Base-by-base conservation (phyloP, 2,329 filamentous ascomycete genomes). In the Fusarium lyarnte region DNA sequence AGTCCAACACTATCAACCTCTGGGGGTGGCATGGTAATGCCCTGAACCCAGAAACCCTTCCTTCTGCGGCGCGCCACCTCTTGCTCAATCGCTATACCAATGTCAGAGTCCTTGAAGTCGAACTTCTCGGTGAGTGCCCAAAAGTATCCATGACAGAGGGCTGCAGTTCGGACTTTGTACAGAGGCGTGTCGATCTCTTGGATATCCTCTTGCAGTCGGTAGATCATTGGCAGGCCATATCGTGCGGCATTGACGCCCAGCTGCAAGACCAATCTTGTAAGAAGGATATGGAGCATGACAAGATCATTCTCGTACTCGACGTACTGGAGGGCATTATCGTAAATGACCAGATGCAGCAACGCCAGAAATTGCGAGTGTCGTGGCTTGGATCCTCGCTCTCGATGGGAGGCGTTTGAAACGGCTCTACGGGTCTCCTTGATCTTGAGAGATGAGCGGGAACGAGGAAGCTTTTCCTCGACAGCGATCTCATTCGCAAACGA, bases 71-170 rank as follows among this genome's bases (percentile, higher is more conserved):
- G 88, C 16, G 88, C 85, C 64, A 98, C 92, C 79, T 97, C 95
- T 63, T 89, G 90, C 60, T 92, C 88, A 38, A 98, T 90, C 12
- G 90, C 90, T 58, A 87, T 87, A 12, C 94, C 94, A 23, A 93
- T 87, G 1, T 87, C 85, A 0, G 92, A 91, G 11, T 86, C 86
- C 59, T 95, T 92, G 69, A 97, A 91, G 49, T 93, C 89, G 70
- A 97, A 95, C 61, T 89, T 91, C 65, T 95, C 91, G 8, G 89
- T 90, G 68, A 98, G 79, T 2, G 90, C 88, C 92, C 93, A 95
- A 65, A 98, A 90, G 81, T 98, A 98, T 13, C 94, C 95, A 78
- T 97, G 93, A 55, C 95, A 93, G 63, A 98, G 84, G 78, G 93
- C 94, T 35, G 93, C 94, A 46, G 97, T 85, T 46, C 93, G 92